Evolutionary conservation across 176 grass and related monocot genomes (phyloP), one percentile per base, ranked within the genome.

Genomic region (Cenchrus fungigraminus): DNA sequence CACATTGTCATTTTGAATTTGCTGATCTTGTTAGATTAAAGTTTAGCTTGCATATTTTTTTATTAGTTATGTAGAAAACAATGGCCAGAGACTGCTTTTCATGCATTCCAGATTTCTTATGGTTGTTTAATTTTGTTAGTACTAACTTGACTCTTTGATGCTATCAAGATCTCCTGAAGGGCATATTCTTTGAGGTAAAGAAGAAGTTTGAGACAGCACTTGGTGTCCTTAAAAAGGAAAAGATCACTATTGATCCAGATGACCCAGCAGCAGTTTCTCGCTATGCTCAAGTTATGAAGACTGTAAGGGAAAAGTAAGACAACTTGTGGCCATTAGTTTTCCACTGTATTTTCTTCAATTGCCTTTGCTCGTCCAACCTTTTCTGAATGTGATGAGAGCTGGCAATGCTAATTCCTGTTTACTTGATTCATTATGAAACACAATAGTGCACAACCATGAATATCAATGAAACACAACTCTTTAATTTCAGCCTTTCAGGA

Each of bases 211-310:
- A 99, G 56, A 84, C 75, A 49, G 94, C 88, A 20, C 75, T 99
- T 74, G 79, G 84, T 31, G 90, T 99, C 6, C 92, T 99, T 82
- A 95, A 90, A 74, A 99, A 91, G 90, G 97, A 99, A 84, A 99
- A 97, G 83, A 97, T 99, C 73, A 99, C 90, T 32, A 97, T 99
- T 82, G 94, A 94, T 86, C 94, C 97, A 43, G 91, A 97, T 68
- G 97, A 99, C 81, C 79, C 92, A 43, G 76, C 86, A 53, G 90
- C 94, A 82, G 94, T 99, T 59, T 29, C 88, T 77, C 72, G 66
- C 7, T 99, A 99, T 91, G 84, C 94, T 16, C 82, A 97, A 43
- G 79, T 97, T 74, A 97, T 97, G 83, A 94, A 86, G 83, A 97
- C 82, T 81, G 87, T 95, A 70, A 92, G 94, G 82, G 81, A 99